A percentile compares a stretch with the other conserved stretches of the same genome.
Evolutionary conservation across 1,284 basidiomycete species (phyloP).

Genomic region (Ceratobasidium sp.): DNA sequence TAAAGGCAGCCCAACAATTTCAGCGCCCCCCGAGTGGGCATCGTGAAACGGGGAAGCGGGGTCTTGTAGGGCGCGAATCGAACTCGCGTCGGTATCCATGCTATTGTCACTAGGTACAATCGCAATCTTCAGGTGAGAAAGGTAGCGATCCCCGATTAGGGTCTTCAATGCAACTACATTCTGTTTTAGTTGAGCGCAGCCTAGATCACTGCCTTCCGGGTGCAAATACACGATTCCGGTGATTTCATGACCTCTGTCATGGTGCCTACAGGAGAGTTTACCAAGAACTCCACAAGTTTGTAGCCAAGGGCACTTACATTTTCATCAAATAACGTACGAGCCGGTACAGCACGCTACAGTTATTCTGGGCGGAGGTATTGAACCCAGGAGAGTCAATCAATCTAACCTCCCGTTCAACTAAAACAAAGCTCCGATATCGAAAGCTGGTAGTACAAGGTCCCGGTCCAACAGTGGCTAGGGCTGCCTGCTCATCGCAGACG

Average conservation of each 20-base stretch:
- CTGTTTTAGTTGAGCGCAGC: not conserved
- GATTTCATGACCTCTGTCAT: not conserved
- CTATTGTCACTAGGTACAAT: not conserved
- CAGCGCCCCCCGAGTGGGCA: not conserved
- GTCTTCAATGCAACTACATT: not conserved
- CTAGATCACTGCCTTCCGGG: not conserved
- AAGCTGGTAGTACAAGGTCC: conserved; percentile 15
- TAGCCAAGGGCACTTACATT: not conserved
- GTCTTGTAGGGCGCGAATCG: not conserved
- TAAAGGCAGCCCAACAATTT: not conserved
- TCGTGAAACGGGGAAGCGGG: conserved; percentile 10
- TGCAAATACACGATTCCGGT: conserved; percentile 15
- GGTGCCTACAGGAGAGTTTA: not conserved
- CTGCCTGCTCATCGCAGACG: not conserved
- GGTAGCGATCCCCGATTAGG: conserved; percentile 2
- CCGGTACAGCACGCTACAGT: not conserved
- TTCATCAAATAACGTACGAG: not conserved
- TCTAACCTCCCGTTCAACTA: not conserved
- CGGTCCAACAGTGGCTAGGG: not conserved
- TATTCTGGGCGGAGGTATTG: not conserved
- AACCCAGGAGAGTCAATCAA: conserved; percentile 40
- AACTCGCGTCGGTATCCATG: not conserved
- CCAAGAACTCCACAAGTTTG: not conserved
- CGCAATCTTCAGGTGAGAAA: conserved; percentile 11
- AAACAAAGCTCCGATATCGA: not conserved